Conservation (phyloP, 2,329 filamentous ascomycete genomes). For the Cryoendolithus antarcticus region DNA sequence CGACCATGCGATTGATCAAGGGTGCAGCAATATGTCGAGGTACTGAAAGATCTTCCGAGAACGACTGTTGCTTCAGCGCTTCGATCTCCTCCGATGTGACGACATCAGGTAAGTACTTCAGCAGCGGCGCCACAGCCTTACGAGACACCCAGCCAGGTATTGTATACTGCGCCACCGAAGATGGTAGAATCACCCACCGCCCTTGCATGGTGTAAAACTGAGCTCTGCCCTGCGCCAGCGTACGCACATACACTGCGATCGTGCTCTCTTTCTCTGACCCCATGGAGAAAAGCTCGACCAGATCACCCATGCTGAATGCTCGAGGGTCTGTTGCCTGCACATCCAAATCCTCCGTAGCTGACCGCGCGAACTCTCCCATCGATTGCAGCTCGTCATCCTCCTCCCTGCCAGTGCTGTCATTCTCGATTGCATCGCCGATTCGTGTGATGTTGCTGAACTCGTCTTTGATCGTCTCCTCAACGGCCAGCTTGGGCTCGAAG, state of each 20-base stretch:
- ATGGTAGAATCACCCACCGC: conserved; percentile 31
- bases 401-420: conserved; percentile 12
- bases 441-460: conserved; percentile 18
- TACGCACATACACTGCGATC: conserved; percentile 37
- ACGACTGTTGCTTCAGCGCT: conserved; percentile 23
- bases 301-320: conserved; percentile 33
- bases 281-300: conserved; percentile 33
- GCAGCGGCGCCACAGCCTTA: conserved; percentile 33
- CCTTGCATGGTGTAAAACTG: conserved; percentile 42
- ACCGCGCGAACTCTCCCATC: conserved; percentile 9
- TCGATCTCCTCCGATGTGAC: conserved; percentile 20
- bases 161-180: conserved; percentile 33
- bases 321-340: conserved; percentile 20
- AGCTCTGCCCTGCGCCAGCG: conserved; percentile 15
- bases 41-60: conserved; percentile 28
- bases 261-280: conserved; percentile 26
- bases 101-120: conserved; percentile 39
- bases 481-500: conserved; percentile 6
- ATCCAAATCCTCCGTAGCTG: conserved; percentile 15
- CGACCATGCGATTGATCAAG: conserved; percentile 30
- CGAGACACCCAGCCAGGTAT: conserved; percentile 37
- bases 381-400: conserved; percentile 15
- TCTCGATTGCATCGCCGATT: conserved; percentile 16
- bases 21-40: conserved; percentile 35
- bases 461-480: conserved; percentile 16